These are phyloP conservation scores for Vigna radiata DNA, from an alignment of 306 rosid species.

Conservation along the genomic window DNA sequence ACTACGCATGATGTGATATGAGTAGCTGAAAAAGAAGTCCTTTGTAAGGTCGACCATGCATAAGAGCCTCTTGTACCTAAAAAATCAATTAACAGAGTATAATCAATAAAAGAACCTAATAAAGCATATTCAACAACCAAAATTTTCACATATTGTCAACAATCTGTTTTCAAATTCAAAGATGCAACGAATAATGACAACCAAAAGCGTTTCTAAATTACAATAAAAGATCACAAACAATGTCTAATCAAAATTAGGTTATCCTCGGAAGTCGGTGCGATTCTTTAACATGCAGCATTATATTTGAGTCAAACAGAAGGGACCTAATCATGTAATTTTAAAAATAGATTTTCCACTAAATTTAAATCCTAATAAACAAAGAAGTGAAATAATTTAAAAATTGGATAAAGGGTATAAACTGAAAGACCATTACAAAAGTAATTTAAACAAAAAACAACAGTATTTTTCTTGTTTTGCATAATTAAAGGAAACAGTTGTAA, in stretches of 20 bases:
- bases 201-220: neutral
- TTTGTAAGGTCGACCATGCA: conserved; percentile 93
- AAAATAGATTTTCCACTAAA: conserved; percentile 16
- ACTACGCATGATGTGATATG: conserved; percentile 90
- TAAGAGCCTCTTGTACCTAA: conserved; percentile 98
- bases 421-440: conserved; percentile 28
- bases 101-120: conserved; percentile 24
- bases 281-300: conserved; percentile 12
- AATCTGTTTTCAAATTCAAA: conserved; percentile 10
- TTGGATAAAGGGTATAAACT: conserved; percentile 13
- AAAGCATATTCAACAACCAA: conserved; percentile 11
- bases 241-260: conserved; percentile 17
- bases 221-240: conserved; percentile 17
- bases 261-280: conserved; percentile 12
- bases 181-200: conserved; percentile 11
- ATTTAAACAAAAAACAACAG: conserved; percentile 39
- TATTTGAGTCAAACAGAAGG: conserved; percentile 15
- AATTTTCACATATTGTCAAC: conserved; percentile 26
- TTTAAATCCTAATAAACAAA: conserved; percentile 24
- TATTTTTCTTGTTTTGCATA: neutral
- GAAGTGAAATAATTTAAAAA: conserved; percentile 28
- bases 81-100: conserved; percentile 34
- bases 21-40: conserved; percentile 99
- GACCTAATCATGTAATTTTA: conserved; percentile 9
- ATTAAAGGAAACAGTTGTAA: conserved; percentile 15